phyloP scores from a whole-genome alignment of 2,329 filamentous ascomycete species.

The Colletotrichum sansevieriae region DNA sequence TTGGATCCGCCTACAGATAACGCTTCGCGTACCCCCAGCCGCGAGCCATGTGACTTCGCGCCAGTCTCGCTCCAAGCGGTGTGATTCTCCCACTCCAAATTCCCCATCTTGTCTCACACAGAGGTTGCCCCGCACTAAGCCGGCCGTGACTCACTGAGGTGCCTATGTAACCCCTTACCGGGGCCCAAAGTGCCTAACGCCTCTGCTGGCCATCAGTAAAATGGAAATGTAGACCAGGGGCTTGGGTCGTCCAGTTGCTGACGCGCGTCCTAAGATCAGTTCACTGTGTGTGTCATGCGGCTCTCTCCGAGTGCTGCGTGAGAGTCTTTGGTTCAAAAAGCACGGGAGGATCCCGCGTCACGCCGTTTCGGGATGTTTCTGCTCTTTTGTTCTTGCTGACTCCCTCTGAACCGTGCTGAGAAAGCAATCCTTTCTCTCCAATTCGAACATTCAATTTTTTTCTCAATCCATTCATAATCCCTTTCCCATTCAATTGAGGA shows the following conservation, averaged over 20 bases:
- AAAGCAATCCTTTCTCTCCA: no score
- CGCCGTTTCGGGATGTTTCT: slow-evolving; percentile 1
- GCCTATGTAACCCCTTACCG: slow-evolving; percentile 6
- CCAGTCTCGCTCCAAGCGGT: slow-evolving; percentile 45
- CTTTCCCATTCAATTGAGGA: neutral
- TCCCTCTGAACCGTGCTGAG: neutral
- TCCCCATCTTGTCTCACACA: neutral
- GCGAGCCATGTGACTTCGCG: slow-evolving; percentile 49
- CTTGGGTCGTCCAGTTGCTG: neutral
- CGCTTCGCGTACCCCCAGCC: slow-evolving; percentile 1
- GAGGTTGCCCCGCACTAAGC: slow-evolving; percentile 23
- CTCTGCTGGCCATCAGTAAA: neutral
- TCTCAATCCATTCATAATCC: neutral
- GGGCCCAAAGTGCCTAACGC: no score
- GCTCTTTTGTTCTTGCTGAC: slow-evolving; percentile 20
- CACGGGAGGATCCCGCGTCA: slow-evolving; percentile 29
- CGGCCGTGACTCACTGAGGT: slow-evolving; percentile 46
- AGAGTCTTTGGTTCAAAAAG: slow-evolving; percentile 30
- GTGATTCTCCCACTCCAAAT: slow-evolving; percentile 3
- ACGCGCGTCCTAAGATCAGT: neutral
- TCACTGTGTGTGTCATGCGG: slow-evolving; percentile 9
- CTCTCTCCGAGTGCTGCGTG: neutral
- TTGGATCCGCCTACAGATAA: neutral
- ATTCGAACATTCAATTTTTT: neutral
- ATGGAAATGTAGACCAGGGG: slow-evolving; percentile 1